phyloP scores from a whole-genome alignment of 106 monocot species.

The Iris macrosiphon region DNA sequence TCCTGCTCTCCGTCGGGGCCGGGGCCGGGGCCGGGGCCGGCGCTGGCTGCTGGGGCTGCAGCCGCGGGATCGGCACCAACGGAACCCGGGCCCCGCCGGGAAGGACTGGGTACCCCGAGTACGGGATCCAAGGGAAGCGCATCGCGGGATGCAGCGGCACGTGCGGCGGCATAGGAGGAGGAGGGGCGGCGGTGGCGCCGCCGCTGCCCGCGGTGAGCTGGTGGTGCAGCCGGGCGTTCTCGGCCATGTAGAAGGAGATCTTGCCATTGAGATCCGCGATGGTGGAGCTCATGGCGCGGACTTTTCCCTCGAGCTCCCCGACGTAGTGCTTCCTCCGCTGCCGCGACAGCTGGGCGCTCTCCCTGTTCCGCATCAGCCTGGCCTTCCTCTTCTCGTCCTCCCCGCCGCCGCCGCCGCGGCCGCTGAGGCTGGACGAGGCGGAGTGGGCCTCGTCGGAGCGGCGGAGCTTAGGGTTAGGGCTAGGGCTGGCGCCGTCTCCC shows the following conservation, averaged over 20 bases:
- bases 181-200: neutral
- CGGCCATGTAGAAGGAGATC: slow-evolving; percentile 54
- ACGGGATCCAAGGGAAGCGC: slow-evolving; percentile 76
- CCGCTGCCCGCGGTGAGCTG: slow-evolving; percentile 16
- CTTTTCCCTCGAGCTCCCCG: slow-evolving; percentile 67
- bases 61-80: slow-evolving; percentile 67
- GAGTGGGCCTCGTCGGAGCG: slow-evolving; percentile 18
- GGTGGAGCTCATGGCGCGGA: slow-evolving; percentile 45
- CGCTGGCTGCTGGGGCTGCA: slow-evolving; percentile 50
- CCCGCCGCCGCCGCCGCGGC: slow-evolving; percentile 11
- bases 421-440: neutral
- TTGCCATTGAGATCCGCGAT: slow-evolving; percentile 51
- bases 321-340: slow-evolving; percentile 76
- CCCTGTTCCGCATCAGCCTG: slow-evolving; percentile 59
- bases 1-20: slow-evolving; percentile 37
- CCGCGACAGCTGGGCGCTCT: slow-evolving; percentile 73
- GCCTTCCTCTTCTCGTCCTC: slow-evolving; percentile 54
- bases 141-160: slow-evolving; percentile 23
- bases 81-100: slow-evolving; percentile 51
- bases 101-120: slow-evolving; percentile 41
- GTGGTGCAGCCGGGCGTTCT: slow-evolving; percentile 44
- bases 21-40: slow-evolving; percentile 31
- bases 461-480: slow-evolving; percentile 21
- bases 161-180: slow-evolving; percentile 8
- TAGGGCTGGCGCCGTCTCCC: neutral